A percentile compares a stretch with the other conserved stretches of the same genome.
Evolutionary conservation across 768 basidiomycete genomes (phyloP).

Genomic region (Termitomyces sp.): DNA sequence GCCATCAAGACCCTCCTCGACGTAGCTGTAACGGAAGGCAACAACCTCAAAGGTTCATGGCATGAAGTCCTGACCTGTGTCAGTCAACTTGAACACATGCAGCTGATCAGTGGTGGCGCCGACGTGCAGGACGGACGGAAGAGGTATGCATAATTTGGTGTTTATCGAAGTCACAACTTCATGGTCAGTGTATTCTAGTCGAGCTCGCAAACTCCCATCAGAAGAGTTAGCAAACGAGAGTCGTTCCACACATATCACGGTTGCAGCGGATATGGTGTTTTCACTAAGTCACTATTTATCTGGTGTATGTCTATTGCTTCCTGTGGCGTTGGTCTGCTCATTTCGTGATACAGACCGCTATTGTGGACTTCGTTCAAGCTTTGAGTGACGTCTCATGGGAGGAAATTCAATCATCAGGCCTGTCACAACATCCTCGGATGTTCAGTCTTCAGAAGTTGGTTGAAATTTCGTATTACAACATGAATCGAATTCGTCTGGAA

Average conservation of each 20-base stretch:
- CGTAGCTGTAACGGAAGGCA: conserved; percentile 95
- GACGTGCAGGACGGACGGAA: conserved; percentile 83
- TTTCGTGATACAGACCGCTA: conserved; percentile 66
- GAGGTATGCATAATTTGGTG: conserved; percentile 52
- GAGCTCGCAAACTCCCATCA: conserved; percentile 63
- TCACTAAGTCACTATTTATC: conserved; percentile 92
- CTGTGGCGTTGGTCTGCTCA: conserved; percentile 1
- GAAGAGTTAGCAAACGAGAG: conserved; percentile 97
- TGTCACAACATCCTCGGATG: conserved; percentile 89
- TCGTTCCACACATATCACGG: conserved; percentile 95
- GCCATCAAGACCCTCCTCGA: conserved; percentile 95
- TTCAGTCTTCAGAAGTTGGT: conserved; percentile 98
- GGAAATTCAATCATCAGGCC: conserved; percentile 95
- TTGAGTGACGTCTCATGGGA: conserved; percentile 98
- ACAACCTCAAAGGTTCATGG: conserved; percentile 94
- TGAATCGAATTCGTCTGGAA: conserved; percentile 95
- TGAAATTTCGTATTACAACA: conserved; percentile 99
- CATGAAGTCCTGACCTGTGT: conserved; percentile 95
- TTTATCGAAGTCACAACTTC: conserved; percentile 6
- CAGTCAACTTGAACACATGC: conserved; percentile 98
- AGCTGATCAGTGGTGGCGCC: conserved; percentile 88
- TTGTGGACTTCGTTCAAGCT: conserved; percentile 96
- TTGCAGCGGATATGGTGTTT: conserved; percentile 99
- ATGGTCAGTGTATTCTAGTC: conserved; percentile 24
- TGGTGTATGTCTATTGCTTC: conserved; percentile 59